Percentiles rank a stretch among this genome's conserved stretches.
Conservation (phyloP, 306 rosid genomes). For the Psophocarpus tetragonolobus region DNA sequence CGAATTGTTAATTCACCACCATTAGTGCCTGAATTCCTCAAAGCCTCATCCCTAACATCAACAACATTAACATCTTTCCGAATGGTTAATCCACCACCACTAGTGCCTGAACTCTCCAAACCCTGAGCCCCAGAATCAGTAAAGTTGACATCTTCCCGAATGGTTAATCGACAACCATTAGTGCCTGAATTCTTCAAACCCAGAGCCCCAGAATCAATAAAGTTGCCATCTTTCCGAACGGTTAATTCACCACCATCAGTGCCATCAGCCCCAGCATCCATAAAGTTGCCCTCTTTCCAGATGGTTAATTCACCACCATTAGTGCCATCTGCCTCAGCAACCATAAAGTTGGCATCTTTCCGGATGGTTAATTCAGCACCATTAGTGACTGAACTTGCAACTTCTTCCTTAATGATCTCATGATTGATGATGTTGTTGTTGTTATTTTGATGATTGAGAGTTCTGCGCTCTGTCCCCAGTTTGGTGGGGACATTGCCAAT, state of each 20-base stretch:
- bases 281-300: background rate
- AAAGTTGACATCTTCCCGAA: background rate
- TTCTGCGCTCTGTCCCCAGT: slow-evolving; percentile 38
- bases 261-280: no score
- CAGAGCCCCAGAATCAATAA: slow-evolving; percentile 6
- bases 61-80: background rate
- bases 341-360: background rate
- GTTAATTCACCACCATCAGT: no score
- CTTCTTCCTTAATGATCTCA: background rate
- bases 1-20: background rate
- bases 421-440: background rate
- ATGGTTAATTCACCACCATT: background rate
- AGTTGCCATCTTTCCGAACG: background rate
- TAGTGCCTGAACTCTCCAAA: no score
- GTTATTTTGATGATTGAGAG: slow-evolving; percentile 29
- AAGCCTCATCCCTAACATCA: no score
- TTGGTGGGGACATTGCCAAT: background rate
- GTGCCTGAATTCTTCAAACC: background rate
- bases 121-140: no score
- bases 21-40: background rate
- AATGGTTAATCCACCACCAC: background rate
- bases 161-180: background rate
- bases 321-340: no score
- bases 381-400: background rate
- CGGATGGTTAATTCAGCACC: background rate